Evolutionary conservation across 2,329 filamentous ascomycete genomes (phyloP), one percentile per base, ranked within the genome.

Genomic region (Coniochaeta sp.): DNA sequence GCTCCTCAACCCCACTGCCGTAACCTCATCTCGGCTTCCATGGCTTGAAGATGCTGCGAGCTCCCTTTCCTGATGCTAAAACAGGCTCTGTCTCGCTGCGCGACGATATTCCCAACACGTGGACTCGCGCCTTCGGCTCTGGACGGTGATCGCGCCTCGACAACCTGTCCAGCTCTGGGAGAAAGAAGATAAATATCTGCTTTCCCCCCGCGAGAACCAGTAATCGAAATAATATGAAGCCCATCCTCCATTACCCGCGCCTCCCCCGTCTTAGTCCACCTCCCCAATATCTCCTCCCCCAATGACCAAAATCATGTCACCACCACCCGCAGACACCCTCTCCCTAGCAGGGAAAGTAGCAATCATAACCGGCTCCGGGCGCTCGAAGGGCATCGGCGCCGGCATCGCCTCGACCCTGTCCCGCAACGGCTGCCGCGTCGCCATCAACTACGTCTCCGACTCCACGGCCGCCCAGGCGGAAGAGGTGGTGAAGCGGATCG

Each of bases 291-390:
- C 22, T 46, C 27, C 6, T 32, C 30, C 30, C 30, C 20, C 6
- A n/a, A n/a, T 22, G 7, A 24, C 9, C 5, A 47, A 47, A 47
- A 40, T 18, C 10, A 42, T 42, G 38, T n/a, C 38, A 13, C 26
- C 16, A 26, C 20, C 16, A 22, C 42, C n/a, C n/a, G n/a, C 33
- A 22, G 50, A 53, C 6, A 57, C 56, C 1, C 61, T 75, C 16
- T 67, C 63, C 4, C 66, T 75, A 13, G 52, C 59, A 14, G 68
- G 66, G 51, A 74, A 75, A 54, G 58, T 67, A 1, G 72, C 72
- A 53, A 70, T 76, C 31, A 60, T 76, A 8, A 76, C 73, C 1
- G 73, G 72, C 24, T 74, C 71, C 9, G 70, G 71, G 14, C 65
- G 66, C 4, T 69, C 73, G 24, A 73, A 70, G 45, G 70, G 70